Conservation (phyloP, 1,284 basidiomycete genomes). For the Boletellus dicymbophilus region DNA sequence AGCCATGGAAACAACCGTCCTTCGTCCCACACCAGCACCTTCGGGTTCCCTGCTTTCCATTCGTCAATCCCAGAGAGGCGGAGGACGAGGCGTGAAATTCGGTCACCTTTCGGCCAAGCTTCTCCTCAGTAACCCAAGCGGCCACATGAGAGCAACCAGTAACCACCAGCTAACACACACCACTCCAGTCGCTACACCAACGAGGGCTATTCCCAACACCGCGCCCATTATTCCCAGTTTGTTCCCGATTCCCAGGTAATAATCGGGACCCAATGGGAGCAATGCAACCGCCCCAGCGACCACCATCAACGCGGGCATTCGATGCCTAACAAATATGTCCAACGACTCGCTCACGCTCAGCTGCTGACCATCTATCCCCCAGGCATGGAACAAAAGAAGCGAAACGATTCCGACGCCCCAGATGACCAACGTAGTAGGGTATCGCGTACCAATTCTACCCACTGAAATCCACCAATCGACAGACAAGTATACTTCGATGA, state of each 20-base stretch:
- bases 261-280: slow-evolving; percentile 54
- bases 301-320: slow-evolving; percentile 45
- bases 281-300: slow-evolving; percentile 48
- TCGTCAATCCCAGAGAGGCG: background rate
- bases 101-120: slow-evolving; percentile 45
- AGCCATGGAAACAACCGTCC: slow-evolving; percentile 58
- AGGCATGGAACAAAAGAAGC: slow-evolving; percentile 54
- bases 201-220: slow-evolving; percentile 53
- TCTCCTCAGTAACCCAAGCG: slow-evolving; percentile 38
- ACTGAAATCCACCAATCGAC: slow-evolving; percentile 72
- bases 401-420: slow-evolving; percentile 73
- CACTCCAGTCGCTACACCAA: slow-evolving; percentile 59
- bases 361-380: slow-evolving; percentile 39
- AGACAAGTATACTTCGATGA: slow-evolving; percentile 48
- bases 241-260: slow-evolving; percentile 62
- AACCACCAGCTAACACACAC: slow-evolving; percentile 61
- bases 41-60: slow-evolving; percentile 36
- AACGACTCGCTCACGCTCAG: slow-evolving; percentile 52
- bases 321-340: slow-evolving; percentile 38
- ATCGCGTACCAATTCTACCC: slow-evolving; percentile 72
- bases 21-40: slow-evolving; percentile 38
- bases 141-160: slow-evolving; percentile 45
- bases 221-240: slow-evolving; percentile 43
- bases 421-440: slow-evolving; percentile 64
- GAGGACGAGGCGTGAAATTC: slow-evolving; percentile 10